Evolutionary conservation across 1,284 basidiomycete species (phyloP), one percentile per base, ranked within the genome.

Genomic region (Leccinum subspadiceum): DNA sequence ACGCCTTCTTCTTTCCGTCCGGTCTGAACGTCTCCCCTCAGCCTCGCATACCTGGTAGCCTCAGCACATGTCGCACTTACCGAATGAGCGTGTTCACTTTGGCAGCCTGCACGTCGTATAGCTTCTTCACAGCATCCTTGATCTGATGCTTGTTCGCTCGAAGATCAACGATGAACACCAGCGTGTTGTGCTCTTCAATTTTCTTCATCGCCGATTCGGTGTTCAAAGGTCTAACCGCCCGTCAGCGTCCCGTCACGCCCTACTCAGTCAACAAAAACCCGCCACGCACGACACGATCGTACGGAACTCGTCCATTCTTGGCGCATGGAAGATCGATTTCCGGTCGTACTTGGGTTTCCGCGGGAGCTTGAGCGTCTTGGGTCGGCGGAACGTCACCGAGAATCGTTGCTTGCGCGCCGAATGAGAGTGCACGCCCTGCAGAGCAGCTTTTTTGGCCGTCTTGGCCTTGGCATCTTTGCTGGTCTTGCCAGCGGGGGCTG

Each of bases 1-100:
- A 99, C 54, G 96, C 96, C 91, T 99, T 99, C 87, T 99, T 99
- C 87, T 92, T 94, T 62, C 97, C 96, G 73, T 99, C 97, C 61
- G 96, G 97, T 76, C 94, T 94, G 65, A n/a, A 7, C 39, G 13
- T 53, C 17, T 53, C 3, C 57, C n/a, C 51, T 59, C 50, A 56
- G 35, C 39, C 35, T 17, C 8, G 22, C 41, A 2, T 48, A 51
- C 57, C 4, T 9, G 29, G 29, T 29, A 39, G 29, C 54, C 1
- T 26, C 24, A 24, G 5, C 13, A 20, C 15, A 5, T 29, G 8
- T 7, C 10, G 15, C 12, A 78, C 87, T 65, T 62, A 94, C 91
- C 95, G 91, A 78, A 98, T 98, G 73, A 99, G 86, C 55, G 97
- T 99, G 88, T 98, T 98, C 77, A 99, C 86, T 82, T 96, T 96